These are phyloP conservation scores for Fistulifera pelliculosa DNA, from an alignment of 108 stramenopile genomes.

Conservation along the genomic window DNA sequence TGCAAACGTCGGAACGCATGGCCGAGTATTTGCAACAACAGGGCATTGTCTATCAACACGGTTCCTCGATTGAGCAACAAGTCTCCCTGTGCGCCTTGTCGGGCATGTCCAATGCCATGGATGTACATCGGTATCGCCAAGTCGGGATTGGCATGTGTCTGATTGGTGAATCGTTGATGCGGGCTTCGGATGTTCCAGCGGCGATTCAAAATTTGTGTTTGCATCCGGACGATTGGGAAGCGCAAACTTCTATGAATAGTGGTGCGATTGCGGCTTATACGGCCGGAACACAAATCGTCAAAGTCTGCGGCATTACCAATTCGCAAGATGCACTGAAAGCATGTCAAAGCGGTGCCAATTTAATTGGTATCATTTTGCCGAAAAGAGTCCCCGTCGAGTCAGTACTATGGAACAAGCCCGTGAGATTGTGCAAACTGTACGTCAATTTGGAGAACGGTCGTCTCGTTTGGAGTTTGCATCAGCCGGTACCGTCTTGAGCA, in stretches of 20 bases:
- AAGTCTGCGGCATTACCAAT: constrained; percentile 93
- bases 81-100: constrained; percentile 70
- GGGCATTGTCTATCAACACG: constrained; percentile 47
- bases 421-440: constrained; percentile 68
- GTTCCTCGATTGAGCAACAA: constrained; percentile 15
- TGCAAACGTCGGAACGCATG: constrained; percentile 76
- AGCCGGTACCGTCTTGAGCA: background rate
- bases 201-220: constrained; percentile 80
- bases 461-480: background rate
- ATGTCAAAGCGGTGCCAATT: constrained; percentile 84
- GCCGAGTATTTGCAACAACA: constrained; percentile 40
- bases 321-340: constrained; percentile 86
- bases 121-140: constrained; percentile 80
- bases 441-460: constrained; percentile 83
- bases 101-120: constrained; percentile 79
- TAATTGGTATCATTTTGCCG: constrained; percentile 96
- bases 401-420: constrained; percentile 48
- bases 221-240: constrained; percentile 66
- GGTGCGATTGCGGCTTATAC: constrained; percentile 58
- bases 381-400: constrained; percentile 78
- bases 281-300: constrained; percentile 67
- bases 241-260: background rate
- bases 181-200: constrained; percentile 73
- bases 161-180: constrained; percentile 97
- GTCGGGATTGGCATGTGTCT: constrained; percentile 86